Conservation (phyloP, 1,284 basidiomycete genomes). For the Retiboletus flavoniger region DNA sequence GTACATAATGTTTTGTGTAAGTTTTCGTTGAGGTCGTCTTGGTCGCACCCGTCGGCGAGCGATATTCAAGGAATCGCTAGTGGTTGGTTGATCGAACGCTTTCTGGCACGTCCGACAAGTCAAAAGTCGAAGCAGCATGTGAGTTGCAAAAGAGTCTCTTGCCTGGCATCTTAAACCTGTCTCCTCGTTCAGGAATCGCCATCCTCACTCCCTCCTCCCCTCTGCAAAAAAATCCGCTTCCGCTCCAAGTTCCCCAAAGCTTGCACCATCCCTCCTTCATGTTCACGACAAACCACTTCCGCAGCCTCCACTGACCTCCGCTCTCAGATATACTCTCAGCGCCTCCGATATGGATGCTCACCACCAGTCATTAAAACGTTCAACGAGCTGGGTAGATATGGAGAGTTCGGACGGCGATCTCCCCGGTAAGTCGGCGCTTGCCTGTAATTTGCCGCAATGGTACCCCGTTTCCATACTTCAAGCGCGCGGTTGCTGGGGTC, state of each 20-base stretch:
- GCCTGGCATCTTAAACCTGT: background rate
- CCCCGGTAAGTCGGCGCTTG: slow-evolving; percentile 23
- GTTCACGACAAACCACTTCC: slow-evolving; percentile 32
- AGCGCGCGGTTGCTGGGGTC: slow-evolving; percentile 8
- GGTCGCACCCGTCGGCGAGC: background rate
- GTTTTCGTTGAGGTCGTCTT: slow-evolving; percentile 5
- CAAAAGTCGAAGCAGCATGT: slow-evolving; percentile 16
- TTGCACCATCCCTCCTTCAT: slow-evolving; percentile 11
- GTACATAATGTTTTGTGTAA: slow-evolving; percentile 24
- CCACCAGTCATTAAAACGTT: slow-evolving; percentile 17
- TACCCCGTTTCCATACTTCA: slow-evolving; percentile 26
- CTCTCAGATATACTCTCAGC: slow-evolving; percentile 16
- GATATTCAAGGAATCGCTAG: too few species aligned
- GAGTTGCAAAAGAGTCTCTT: slow-evolving; percentile 14
- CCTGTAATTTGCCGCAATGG: slow-evolving; percentile 8
- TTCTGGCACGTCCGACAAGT: too few species aligned
- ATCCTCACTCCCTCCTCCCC: slow-evolving; percentile 27
- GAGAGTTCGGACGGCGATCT: background rate
- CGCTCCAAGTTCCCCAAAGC: slow-evolving; percentile 30
- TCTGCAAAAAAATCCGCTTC: slow-evolving; percentile 27
- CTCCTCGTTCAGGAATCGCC: slow-evolving; percentile 18
- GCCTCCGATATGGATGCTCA: slow-evolving; percentile 30
- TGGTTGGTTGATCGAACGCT: too few species aligned
- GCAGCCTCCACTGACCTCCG: slow-evolving; percentile 23
- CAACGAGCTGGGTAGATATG: slow-evolving; percentile 29